Conservation (phyloP, 352 stramenopile species). For the Globisporangium alternatum region DNA sequence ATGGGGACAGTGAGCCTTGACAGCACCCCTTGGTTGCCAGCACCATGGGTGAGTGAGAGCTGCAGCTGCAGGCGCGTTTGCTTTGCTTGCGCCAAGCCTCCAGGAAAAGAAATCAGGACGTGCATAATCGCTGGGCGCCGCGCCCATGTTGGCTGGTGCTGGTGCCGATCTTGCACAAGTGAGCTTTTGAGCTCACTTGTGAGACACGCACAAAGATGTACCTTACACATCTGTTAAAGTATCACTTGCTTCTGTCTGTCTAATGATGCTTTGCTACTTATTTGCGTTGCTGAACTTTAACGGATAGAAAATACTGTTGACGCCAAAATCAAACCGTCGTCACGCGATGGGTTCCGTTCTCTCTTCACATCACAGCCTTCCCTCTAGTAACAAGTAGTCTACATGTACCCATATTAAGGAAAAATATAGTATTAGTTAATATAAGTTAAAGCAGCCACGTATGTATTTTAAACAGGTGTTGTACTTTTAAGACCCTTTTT, state of each 20-base stretch:
- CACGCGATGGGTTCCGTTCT: background rate
- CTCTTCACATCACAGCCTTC: background rate
- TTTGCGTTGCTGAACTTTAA: too few species aligned
- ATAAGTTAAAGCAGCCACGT: too few species aligned
- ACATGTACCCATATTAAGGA: background rate
- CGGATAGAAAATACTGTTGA: background rate
- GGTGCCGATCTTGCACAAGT: background rate
- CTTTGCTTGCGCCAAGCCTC: background rate
- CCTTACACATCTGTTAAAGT: too few species aligned
- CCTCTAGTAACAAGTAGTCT: background rate
- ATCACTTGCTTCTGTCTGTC: too few species aligned
- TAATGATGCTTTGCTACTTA: too few species aligned
- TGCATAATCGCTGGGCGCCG: background rate
- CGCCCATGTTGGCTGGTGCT: background rate
- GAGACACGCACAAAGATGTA: background rate
- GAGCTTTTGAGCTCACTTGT: background rate
- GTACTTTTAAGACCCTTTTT: too few species aligned
- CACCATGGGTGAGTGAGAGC: background rate
- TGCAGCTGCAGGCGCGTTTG: too few species aligned
- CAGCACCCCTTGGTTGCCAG: background rate
- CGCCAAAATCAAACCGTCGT: conserved; percentile 6
- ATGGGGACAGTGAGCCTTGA: background rate
- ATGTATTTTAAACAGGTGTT: background rate
- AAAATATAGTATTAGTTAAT: too few species aligned
- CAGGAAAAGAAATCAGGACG: conserved; percentile 4